Conservation (phyloP, 345 rosid species). For the Anastatica hierochuntica region DNA sequence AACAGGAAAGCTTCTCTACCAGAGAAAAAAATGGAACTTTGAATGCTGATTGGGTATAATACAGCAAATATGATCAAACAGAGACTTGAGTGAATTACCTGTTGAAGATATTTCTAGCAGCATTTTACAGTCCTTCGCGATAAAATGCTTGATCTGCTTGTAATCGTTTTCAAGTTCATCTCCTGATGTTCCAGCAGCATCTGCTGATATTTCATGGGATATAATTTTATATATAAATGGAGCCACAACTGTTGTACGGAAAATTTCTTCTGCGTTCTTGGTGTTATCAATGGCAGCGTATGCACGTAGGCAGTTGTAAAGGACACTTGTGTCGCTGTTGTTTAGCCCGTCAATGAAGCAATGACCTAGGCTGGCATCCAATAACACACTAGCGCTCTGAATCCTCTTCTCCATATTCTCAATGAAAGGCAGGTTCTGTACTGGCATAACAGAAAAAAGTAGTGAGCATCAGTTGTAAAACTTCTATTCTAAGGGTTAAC, state of each 20-base stretch:
- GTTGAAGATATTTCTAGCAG: slow-evolving; percentile 74
- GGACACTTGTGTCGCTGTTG: slow-evolving; percentile 71
- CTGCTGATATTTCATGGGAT: slow-evolving; percentile 40
- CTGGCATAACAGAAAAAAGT: slow-evolving; percentile 60
- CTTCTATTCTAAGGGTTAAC: slow-evolving; percentile 5
- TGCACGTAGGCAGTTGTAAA: slow-evolving; percentile 94
- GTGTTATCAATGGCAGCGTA: slow-evolving; percentile 91
- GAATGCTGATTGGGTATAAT: no score
- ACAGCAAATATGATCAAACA: neutral
- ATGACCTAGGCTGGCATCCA: slow-evolving; percentile 93
- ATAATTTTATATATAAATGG: slow-evolving; percentile 62
- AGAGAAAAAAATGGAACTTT: no score
- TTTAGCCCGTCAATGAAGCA: slow-evolving; percentile 92
- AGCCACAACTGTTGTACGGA: slow-evolving; percentile 65
- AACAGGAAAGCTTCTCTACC: neutral
- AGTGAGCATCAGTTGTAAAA: slow-evolving; percentile 33
- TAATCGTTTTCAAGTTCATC: slow-evolving; percentile 83
- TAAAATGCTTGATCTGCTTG: slow-evolving; percentile 49
- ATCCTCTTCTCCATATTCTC: slow-evolving; percentile 97
- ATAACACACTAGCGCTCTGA: slow-evolving; percentile 66
- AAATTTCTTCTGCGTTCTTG: slow-evolving; percentile 70
- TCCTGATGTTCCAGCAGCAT: slow-evolving; percentile 39
- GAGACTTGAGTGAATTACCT: slow-evolving; percentile 36
- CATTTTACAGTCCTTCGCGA: slow-evolving; percentile 69
- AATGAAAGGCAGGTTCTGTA: slow-evolving; percentile 97